phyloP scores from a whole-genome alignment of 495 filamentous ascomycete genomes.

The Aspergillus ellipticus region DNA sequence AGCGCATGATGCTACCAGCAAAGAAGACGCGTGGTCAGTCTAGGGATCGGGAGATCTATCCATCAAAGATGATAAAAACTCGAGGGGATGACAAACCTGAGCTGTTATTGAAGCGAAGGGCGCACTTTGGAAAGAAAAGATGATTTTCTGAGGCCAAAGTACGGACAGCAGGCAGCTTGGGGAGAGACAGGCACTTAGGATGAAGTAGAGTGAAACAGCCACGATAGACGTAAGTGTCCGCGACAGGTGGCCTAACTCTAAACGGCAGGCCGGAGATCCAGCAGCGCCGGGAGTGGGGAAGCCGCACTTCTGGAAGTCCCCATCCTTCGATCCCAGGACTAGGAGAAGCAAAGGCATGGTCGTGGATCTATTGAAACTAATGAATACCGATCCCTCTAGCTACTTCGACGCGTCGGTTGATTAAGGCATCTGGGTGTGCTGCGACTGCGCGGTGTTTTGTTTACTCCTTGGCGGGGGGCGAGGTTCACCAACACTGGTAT shows the following conservation, averaged over 20 bases:
- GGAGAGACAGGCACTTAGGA: constrained; percentile 20
- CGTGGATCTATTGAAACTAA: neutral
- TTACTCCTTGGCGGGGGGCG: too few species aligned
- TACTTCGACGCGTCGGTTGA: too few species aligned
- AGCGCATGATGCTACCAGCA: constrained; percentile 55
- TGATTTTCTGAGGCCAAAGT: constrained; percentile 19
- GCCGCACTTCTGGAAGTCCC: neutral
- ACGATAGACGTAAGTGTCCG: constrained; percentile 17
- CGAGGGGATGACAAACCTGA: constrained; percentile 20
- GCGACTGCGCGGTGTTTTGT: too few species aligned
- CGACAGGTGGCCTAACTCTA: constrained; percentile 24
- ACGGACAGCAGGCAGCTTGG: constrained; percentile 26
- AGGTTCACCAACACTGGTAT: too few species aligned
- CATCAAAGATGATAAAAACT: neutral
- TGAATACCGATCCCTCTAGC: neutral
- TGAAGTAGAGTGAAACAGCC: constrained; percentile 20
- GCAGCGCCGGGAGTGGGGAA: constrained; percentile 15
- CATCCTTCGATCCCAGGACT: neutral
- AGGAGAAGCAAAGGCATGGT: neutral
- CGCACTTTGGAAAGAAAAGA: constrained; percentile 19
- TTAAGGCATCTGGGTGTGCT: too few species aligned
- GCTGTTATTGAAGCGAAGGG: constrained; percentile 9
- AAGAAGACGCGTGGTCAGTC: constrained; percentile 11
- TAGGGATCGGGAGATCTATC: constrained; percentile 5
- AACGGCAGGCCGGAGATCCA: constrained; percentile 9